Conservation (phyloP, 345 rosid species). For the Acer yangbiense region DNA sequence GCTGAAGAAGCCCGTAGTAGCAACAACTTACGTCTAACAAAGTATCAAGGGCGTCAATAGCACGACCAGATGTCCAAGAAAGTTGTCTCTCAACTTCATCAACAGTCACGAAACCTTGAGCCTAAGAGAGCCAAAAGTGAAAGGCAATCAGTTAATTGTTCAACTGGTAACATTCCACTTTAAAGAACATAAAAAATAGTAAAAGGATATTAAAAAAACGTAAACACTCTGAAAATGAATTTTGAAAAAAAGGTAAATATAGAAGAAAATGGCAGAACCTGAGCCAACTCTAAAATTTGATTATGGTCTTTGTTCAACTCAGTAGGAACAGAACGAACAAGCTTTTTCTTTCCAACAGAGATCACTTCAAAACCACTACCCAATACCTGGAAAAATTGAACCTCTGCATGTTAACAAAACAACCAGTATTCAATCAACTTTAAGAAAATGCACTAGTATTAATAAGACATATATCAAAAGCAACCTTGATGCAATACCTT, state of each 20-base stretch:
- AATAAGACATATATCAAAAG: neutral
- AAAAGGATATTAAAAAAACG: neutral
- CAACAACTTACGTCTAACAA: constrained; percentile 60
- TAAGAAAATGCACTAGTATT: neutral
- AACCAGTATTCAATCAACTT: neutral
- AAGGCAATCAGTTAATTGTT: neutral
- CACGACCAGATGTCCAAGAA: constrained; percentile 88
- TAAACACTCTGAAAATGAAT: neutral
- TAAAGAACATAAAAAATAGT: neutral
- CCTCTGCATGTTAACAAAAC: neutral
- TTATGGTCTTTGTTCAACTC: constrained; percentile 96
- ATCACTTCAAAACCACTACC: constrained; percentile 96
- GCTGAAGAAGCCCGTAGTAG: neutral
- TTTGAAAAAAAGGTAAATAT: neutral
- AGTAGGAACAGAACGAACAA: constrained; percentile 88
- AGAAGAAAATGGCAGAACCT: constrained; percentile 39
- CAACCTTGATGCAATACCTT: constrained; percentile 47
- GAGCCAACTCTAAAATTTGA: constrained; percentile 84
- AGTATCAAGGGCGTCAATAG: constrained; percentile 74
- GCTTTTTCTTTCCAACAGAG: constrained; percentile 82
- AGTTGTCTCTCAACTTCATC: constrained; percentile 74
- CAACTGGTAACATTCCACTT: neutral
- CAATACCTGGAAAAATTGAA: constrained; percentile 45
- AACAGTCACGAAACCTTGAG: constrained; percentile 86
- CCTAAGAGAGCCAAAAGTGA: constrained; percentile 40